A percentile compares a stretch with the other conserved stretches of the same genome.
Evolutionary conservation across 352 stramenopile genomes (phyloP).

Genomic region (Pythium phragmiticola): DNA sequence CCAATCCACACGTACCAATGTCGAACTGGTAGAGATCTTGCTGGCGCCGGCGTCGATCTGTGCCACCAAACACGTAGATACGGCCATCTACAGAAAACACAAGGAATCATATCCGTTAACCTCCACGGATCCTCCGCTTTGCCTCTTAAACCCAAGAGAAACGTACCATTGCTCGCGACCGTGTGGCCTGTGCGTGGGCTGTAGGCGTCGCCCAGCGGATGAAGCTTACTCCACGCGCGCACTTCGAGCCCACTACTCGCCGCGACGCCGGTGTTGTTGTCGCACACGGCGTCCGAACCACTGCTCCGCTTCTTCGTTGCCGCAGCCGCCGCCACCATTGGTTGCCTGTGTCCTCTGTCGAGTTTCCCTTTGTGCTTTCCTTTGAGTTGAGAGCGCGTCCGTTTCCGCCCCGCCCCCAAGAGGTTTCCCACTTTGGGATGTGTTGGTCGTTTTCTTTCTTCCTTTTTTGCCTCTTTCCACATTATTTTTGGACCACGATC

Average conservation of each 20-base stretch:
- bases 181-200: conserved; percentile 85
- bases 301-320: conserved; percentile 10
- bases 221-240: conserved; percentile 72
- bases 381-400: conserved; percentile 7
- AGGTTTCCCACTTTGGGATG: conserved; percentile 7
- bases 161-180: conserved; percentile 68
- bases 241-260: conserved; percentile 48
- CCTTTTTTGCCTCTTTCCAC: conserved; percentile 1
- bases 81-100: conserved; percentile 41
- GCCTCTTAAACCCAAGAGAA: neutral
- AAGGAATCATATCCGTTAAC: neutral
- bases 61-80: conserved; percentile 87
- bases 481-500: conserved; percentile 1
- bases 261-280: conserved; percentile 11
- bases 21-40: conserved; percentile 88
- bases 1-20: conserved; percentile 36
- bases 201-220: conserved; percentile 76
- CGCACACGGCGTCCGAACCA: conserved; percentile 2
- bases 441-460: conserved; percentile 12
- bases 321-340: conserved; percentile 9
- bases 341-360: neutral
- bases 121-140: neutral
- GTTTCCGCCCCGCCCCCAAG: conserved; percentile 3
- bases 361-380: conserved; percentile 23
- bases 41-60: conserved; percentile 70